A percentile compares a stretch with the other conserved stretches of the same genome.
Conservation (phyloP, 331 rosid genomes). For the Malus hybrid region DNA sequence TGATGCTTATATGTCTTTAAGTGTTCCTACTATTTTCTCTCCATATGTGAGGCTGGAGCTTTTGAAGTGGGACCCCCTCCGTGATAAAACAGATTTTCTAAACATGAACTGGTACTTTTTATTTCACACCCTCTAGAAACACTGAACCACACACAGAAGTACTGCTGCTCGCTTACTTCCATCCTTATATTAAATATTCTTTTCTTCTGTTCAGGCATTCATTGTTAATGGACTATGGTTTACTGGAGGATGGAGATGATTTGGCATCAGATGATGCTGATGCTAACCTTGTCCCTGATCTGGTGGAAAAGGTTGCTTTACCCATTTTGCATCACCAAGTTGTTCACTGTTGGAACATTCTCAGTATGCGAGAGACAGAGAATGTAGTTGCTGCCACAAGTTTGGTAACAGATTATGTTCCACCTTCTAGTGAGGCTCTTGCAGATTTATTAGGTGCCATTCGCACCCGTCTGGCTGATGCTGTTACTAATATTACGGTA, state of each 20-base stretch:
- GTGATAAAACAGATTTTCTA: constrained; percentile 63
- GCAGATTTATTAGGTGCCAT: constrained; percentile 64
- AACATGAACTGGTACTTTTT: constrained; percentile 74
- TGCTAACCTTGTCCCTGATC: constrained; percentile 80
- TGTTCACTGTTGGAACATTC: constrained; percentile 88
- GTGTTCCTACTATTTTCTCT: constrained; percentile 81
- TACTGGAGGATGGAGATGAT: constrained; percentile 56
- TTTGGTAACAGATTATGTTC: constrained; percentile 73
- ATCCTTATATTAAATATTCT: neutral
- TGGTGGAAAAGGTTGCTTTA: constrained; percentile 90
- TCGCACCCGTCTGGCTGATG: constrained; percentile 68
- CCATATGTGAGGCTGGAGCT: constrained; percentile 95
- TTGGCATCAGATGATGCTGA: constrained; percentile 66
- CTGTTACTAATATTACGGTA: constrained; percentile 70
- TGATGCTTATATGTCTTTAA: constrained; percentile 86
- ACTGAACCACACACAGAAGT: neutral
- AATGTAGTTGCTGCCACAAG: constrained; percentile 74
- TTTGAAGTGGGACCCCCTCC: constrained; percentile 94
- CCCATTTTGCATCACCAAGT: constrained; percentile 83
- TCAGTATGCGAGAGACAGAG: constrained; percentile 63
- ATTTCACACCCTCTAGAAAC: neutral
- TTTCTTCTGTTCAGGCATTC: constrained; percentile 54
- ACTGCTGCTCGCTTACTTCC: constrained; percentile 1
- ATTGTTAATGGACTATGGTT: constrained; percentile 61
- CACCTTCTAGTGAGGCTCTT: constrained; percentile 76